Evolutionary conservation across 495 filamentous ascomycete species (phyloP).

Genomic region (Penicillium desertorum): DNA sequence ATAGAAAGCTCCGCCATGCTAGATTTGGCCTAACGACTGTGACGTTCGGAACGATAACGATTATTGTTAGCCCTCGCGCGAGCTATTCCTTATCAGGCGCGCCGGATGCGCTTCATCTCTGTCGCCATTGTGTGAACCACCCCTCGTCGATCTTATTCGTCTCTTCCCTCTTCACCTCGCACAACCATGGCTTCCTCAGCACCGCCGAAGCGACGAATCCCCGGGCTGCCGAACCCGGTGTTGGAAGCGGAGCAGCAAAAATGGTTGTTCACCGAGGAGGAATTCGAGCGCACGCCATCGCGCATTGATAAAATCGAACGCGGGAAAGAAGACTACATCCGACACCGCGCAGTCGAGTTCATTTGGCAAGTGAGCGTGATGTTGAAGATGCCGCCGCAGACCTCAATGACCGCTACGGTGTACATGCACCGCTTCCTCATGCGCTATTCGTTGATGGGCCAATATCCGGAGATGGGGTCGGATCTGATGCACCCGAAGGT

Average conservation of each 20-base stretch:
- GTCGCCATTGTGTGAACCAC: background rate
- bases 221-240: slow-evolving; percentile 49
- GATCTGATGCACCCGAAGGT: slow-evolving; percentile 75
- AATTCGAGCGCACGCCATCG: slow-evolving; percentile 78
- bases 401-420: slow-evolving; percentile 84
- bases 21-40: background rate
- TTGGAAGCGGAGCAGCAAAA: slow-evolving; percentile 61
- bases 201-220: slow-evolving; percentile 43
- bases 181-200: slow-evolving; percentile 34
- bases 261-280: slow-evolving; percentile 87
- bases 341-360: slow-evolving; percentile 93
- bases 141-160: background rate
- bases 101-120: background rate
- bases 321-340: slow-evolving; percentile 70
- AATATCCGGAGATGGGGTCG: slow-evolving; percentile 48
- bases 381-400: slow-evolving; percentile 88
- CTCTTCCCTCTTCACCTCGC: background rate
- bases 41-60: slow-evolving; percentile 9
- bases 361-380: slow-evolving; percentile 91
- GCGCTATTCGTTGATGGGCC: slow-evolving; percentile 62
- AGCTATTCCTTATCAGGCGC: background rate
- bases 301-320: slow-evolving; percentile 75
- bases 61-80: background rate
- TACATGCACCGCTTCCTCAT: slow-evolving; percentile 96
- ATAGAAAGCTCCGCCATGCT: slow-evolving; percentile 13